Conservation (phyloP, 768 basidiomycete species). For the Lentinula raphanica region DNA sequence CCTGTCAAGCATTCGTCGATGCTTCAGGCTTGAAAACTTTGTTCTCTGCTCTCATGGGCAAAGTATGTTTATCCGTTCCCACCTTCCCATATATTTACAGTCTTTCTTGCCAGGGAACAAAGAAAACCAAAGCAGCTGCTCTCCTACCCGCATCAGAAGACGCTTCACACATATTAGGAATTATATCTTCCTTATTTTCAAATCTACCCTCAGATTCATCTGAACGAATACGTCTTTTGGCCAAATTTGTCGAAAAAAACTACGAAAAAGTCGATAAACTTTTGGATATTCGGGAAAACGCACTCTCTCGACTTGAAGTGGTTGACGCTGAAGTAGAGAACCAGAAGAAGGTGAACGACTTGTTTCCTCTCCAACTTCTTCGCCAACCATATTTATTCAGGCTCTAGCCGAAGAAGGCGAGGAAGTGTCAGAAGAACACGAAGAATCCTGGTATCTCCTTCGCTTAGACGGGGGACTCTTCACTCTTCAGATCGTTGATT, state of each 20-base stretch:
- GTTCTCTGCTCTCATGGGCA: constrained; percentile 92
- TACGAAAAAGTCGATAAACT: constrained; percentile 96
- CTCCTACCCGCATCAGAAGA: constrained; percentile 68
- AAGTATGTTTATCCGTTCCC: constrained; percentile 42
- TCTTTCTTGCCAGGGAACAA: constrained; percentile 34
- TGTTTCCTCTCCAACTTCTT: background rate
- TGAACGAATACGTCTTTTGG: constrained; percentile 71
- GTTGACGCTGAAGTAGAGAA: constrained; percentile 63
- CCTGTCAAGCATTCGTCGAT: constrained; percentile 85
- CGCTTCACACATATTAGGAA: constrained; percentile 80
- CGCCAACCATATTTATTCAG: constrained; percentile 25
- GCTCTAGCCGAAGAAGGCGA: constrained; percentile 53
- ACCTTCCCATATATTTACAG: constrained; percentile 8
- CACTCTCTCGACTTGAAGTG: constrained; percentile 51
- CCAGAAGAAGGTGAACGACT: constrained; percentile 57
- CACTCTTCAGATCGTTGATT: constrained; percentile 87
- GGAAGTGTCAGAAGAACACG: constrained; percentile 52
- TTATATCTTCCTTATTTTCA: constrained; percentile 81
- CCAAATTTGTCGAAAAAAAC: constrained; percentile 89
- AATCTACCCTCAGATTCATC: constrained; percentile 84
- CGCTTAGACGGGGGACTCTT: constrained; percentile 84
- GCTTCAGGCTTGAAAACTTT: constrained; percentile 83
- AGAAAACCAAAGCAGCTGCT: constrained; percentile 55
- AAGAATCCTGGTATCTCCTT: constrained; percentile 79
- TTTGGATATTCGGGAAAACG: constrained; percentile 76